A percentile compares a stretch with the other conserved stretches of the same genome.
Evolutionary conservation across 257 asterid genomes (phyloP).

Genomic region (Anisodus tanguticus): DNA sequence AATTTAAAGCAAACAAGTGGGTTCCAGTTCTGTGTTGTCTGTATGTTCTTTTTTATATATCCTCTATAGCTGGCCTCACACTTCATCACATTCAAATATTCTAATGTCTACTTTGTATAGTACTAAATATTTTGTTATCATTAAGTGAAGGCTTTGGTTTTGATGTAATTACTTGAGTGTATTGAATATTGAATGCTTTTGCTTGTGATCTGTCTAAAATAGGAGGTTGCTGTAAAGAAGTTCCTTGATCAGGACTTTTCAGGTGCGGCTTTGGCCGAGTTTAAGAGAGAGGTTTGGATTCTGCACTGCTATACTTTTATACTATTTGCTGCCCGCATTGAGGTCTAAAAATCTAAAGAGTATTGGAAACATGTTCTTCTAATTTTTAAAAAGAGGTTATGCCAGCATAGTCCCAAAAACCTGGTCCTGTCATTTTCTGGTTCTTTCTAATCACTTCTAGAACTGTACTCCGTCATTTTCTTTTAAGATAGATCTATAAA

Average conservation of each 20-base stretch:
- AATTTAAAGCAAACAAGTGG: neutral
- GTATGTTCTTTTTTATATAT: neutral
- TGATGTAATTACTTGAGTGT: neutral
- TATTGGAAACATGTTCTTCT: neutral
- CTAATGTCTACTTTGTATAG: neutral
- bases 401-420: neutral
- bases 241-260: slow-evolving; percentile 99
- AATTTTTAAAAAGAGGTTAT: neutral
- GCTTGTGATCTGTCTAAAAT: slow-evolving; percentile 37
- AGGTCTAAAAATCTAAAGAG: neutral
- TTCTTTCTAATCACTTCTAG: slow-evolving; percentile 4
- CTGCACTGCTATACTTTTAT: slow-evolving; percentile 24
- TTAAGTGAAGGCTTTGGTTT: neutral
- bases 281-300: slow-evolving; percentile 88
- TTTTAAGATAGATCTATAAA: neutral
- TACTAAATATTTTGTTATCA: neutral
- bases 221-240: slow-evolving; percentile 99
- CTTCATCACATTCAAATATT: neutral
- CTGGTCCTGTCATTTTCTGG: slow-evolving; percentile 22
- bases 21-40: neutral
- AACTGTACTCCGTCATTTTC: neutral
- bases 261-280: slow-evolving; percentile 99
- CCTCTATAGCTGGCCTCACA: neutral
- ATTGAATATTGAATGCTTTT: slow-evolving; percentile 25
- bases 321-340: slow-evolving; percentile 7